phyloP scores from a whole-genome alignment of 179 eudicot genomes.

The Spinacia oleracea region DNA sequence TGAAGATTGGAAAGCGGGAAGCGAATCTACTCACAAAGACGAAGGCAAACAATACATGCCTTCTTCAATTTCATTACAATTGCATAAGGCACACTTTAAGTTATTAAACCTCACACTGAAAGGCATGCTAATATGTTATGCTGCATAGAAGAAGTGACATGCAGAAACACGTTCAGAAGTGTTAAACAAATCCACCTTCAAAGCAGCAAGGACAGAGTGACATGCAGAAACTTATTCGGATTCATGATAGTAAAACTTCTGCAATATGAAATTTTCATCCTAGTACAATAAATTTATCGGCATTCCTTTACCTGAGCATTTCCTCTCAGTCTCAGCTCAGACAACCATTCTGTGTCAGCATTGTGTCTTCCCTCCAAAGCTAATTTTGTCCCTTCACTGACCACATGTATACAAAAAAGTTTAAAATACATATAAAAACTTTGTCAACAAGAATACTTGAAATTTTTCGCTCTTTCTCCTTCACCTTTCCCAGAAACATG shows the following conservation, averaged over 20 bases:
- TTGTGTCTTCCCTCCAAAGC: constrained; percentile 89
- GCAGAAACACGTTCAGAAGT: background rate
- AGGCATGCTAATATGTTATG: background rate
- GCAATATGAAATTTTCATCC: background rate
- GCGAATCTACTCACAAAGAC: background rate
- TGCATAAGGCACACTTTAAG: background rate
- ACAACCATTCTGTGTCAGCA: constrained; percentile 83
- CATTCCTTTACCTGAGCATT: constrained; percentile 51
- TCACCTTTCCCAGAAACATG: background rate
- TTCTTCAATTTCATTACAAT: background rate
- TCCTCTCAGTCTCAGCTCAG: constrained; percentile 71
- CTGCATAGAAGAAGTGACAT: background rate
- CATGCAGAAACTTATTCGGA: background rate
- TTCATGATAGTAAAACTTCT: background rate
- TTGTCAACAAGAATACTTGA: background rate
- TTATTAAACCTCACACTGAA: background rate
- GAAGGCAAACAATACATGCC: background rate
- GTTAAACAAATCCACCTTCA: background rate
- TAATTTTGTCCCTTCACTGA: constrained; percentile 64
- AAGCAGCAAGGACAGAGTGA: background rate
- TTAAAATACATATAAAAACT: constrained; percentile 6
- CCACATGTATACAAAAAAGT: constrained; percentile 23
- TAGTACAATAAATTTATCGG: background rate
- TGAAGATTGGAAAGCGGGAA: background rate
- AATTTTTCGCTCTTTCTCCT: background rate